Conservation (phyloP, 768 basidiomycete genomes). For the Ramaria sp. region DNA sequence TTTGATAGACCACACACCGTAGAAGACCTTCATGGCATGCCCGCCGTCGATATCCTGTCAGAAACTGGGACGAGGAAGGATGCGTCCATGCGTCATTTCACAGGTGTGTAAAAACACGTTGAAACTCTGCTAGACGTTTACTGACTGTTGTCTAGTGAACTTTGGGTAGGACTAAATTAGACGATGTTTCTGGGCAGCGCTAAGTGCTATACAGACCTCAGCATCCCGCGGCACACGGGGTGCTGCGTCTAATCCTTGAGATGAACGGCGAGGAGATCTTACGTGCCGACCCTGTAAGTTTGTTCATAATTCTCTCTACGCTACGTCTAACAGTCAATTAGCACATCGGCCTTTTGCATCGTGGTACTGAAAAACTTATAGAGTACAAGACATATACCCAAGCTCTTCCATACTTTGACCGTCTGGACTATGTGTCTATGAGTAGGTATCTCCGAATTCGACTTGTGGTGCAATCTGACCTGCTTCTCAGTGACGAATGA, state of each 20-base stretch:
- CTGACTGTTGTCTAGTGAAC: conserved; percentile 50
- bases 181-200: not conserved
- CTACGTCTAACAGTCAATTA: conserved; percentile 19
- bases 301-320: conserved; percentile 7
- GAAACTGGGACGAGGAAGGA: conserved; percentile 66
- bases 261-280: conserved; percentile 95
- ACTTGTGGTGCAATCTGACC: not conserved
- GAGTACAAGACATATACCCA: conserved; percentile 99
- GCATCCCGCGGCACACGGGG: conserved; percentile 98
- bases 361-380: conserved; percentile 97
- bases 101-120: conserved; percentile 44
- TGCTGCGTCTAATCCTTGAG: conserved; percentile 93
- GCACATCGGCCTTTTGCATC: conserved; percentile 94
- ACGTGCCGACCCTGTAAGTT: conserved; percentile 68
- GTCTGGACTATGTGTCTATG: conserved; percentile 99
- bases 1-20: conserved; percentile 51
- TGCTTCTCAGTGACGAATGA: conserved; percentile 91
- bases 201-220: conserved; percentile 52
- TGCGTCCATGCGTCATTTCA: conserved; percentile 85
- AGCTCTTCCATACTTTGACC: conserved; percentile 97
- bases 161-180: conserved; percentile 50
- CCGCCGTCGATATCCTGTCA: conserved; percentile 67
- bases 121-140: conserved; percentile 6
- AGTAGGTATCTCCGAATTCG: conserved; percentile 47
- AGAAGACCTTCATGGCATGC: conserved; percentile 76